Conservation (phyloP, 2,329 filamentous ascomycete genomes). For the Hypoxylon sp. region DNA sequence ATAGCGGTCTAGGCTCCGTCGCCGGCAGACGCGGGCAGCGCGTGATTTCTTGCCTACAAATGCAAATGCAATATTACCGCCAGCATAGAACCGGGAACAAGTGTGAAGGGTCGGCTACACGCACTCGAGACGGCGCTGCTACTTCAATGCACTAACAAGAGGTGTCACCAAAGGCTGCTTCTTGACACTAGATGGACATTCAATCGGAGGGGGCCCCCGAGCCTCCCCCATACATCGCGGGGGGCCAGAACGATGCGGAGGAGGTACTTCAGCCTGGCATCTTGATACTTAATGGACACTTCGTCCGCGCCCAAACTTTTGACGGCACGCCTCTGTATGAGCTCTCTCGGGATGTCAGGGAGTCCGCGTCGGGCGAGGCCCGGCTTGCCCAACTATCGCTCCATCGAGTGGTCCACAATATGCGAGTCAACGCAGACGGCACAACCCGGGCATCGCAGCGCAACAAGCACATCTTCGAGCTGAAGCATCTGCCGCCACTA, state of each 20-base stretch:
- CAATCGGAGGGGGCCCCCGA: slow-evolving; percentile 6
- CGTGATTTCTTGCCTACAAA: slow-evolving; percentile 19
- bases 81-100: no score
- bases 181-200: slow-evolving; percentile 13
- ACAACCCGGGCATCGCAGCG: slow-evolving; percentile 32
- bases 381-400: slow-evolving; percentile 36
- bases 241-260: slow-evolving; percentile 22
- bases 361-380: slow-evolving; percentile 29
- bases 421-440: slow-evolving; percentile 25
- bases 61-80: no score
- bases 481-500: slow-evolving; percentile 38
- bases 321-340: slow-evolving; percentile 38
- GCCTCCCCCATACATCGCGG: slow-evolving; percentile 30
- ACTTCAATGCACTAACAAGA: not conserved
- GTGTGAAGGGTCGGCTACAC: no score
- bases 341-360: slow-evolving; percentile 38
- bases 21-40: not conserved
- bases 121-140: no score
- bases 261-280: slow-evolving; percentile 39
- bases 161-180: no score
- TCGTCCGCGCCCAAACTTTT: slow-evolving; percentile 39
- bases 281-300: slow-evolving; percentile 38
- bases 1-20: slow-evolving; percentile 7
- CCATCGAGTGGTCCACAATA: slow-evolving; percentile 34
- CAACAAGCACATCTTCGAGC: slow-evolving; percentile 35